Evolutionary conservation across 2,329 filamentous ascomycete genomes (phyloP), one percentile per base, ranked within the genome.

Genomic region (Beauveria pseudobassiana): DNA sequence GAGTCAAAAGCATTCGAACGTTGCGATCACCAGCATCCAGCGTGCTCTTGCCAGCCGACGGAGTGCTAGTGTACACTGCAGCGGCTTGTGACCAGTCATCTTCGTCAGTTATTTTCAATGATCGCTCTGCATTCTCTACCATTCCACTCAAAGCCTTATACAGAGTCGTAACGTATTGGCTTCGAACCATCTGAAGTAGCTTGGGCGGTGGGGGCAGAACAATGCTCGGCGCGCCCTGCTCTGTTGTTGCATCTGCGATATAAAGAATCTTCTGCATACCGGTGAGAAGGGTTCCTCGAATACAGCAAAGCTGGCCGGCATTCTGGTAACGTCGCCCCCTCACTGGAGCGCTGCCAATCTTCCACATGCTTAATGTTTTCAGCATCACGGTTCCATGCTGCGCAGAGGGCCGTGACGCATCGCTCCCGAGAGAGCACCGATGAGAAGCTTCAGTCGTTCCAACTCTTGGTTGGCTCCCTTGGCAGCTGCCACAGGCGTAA

Each of bases 241-340:
- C 92, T 50, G 82, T 84, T 78, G 87, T 89, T 24, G 91, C 90
- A 66, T 97, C 93, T 1, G 90, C 88, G 49, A 99, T 87, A 72
- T 97, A 99, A 30, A 97, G 80, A 59, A 98, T 96, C 77, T 93
- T 96, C 74, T 99, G 95, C 86, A 98, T 89, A 60, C 93, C 92
- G 1, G 81, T 82, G 22, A 99, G 79, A 14, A 99, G 80, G 7
- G 89, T 84, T 60, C 87, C 70, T 98, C 93, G 70, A 96, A 96
- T 0, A 89, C 85, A 18, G 90, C 81, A 73, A 99, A 97, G 59
- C 88, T 87, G 2, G 86, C 83, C 0, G 96, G 95, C 88, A 99
- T 93, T 65, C 89, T 89, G 0, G 96, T 99, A 52, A 97, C 82
- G 69, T 97, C 93, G 61, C 88, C 87, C 60, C 84, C 63, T 97